Evolutionary conservation across 768 basidiomycete species (phyloP), one percentile per base, ranked within the genome.

Genomic region (Pulveroboletus frians): DNA sequence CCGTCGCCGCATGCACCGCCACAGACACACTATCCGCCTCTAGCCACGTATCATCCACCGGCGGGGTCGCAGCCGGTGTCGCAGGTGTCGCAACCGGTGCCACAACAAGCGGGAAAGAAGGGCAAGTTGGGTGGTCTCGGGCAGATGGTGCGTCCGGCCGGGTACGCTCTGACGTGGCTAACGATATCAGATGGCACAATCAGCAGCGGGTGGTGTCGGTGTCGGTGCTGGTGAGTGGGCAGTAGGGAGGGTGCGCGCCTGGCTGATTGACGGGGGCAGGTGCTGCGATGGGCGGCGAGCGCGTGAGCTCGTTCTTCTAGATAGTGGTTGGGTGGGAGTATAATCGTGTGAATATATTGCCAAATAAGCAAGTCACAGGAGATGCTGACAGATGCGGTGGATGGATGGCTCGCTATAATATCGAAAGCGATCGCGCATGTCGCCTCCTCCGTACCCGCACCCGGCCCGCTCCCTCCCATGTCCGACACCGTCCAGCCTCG

Each of bases 281-380:
- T 32, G 71, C 72, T 52, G 74, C 74, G 18, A 55, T 77, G 39
- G 73, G 72, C 23, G 66, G 71, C 43, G 74, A 68, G 13, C 58
- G 79, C 21, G 63, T 80, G 53, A 70, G 77, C 54, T 60, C 73
- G n/a, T 69, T 78, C 34, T 77, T 79, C 62, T 80, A 65, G 53
- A 36, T 6, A 34, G 20, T 46, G 46, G n/a, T n/a, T 60, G 53
- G 46, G 38, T 64, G 62, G 20, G 59, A 62, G 53, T 9, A 20
- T 59, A 5, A 36, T 29, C 40, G 62, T 66, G 62, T 30, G 54
- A 65, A 54, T 47, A 8, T 15, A 51, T 32, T 68, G 44, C 66
- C 34, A 7, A 47, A 65, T 42, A 1, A 27, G 43, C 2, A 10
- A 17, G 49, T 42, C 43, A 62, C 60, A 52, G 51, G 56, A 26